Evolutionary conservation across 176 grass and related monocot species (phyloP), one percentile per base, ranked within the genome.

Genomic region (Eleusine coracana): DNA sequence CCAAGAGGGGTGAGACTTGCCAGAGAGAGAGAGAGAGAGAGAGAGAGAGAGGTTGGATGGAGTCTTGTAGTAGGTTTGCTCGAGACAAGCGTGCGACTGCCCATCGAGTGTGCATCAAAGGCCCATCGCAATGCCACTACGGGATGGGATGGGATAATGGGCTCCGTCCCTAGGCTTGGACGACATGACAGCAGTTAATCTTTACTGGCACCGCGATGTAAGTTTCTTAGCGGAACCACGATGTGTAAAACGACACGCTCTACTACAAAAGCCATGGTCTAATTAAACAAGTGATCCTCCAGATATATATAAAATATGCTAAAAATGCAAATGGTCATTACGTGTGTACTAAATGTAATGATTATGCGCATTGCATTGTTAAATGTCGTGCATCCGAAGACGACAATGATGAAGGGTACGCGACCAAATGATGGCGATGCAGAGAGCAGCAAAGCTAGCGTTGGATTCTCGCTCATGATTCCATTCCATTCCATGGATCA

Each of bases 381-480:
- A 44, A 44, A 3, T 15, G 13, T 12, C 2, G 13, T 50, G 3
- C 3, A 50, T 50, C 48, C 13, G 48, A 20, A 21, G 18, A 56
- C 18, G 21, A 59, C 56, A 59, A 63, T 29, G 60, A 63, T 63
- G 60, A 63, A 63, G 3, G 10, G 60, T 63, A 29, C 60, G 10
- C 60, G 60, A 63, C 60, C 60, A 27, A 63, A 63, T 63, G 60
- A 63, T 63, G 60, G 60, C 25, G 10, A 29, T 25, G n/a, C 21
- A 10, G 18, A 58, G 58, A n/a, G 8, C 58, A 25, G 58, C 58
- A 61, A 61, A 61, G 58, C 58, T 61, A 61, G 58, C 58, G 58
- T 61, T 61, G 58, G 58, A 63, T 63, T 61, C 58, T 61, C 58
- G 8, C n/a, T 61, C n/a, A 61, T 61, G 58, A 27, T 61, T 61